Base-by-base conservation (phyloP, 805 yeast species). In the Candida boidinii region DNA sequence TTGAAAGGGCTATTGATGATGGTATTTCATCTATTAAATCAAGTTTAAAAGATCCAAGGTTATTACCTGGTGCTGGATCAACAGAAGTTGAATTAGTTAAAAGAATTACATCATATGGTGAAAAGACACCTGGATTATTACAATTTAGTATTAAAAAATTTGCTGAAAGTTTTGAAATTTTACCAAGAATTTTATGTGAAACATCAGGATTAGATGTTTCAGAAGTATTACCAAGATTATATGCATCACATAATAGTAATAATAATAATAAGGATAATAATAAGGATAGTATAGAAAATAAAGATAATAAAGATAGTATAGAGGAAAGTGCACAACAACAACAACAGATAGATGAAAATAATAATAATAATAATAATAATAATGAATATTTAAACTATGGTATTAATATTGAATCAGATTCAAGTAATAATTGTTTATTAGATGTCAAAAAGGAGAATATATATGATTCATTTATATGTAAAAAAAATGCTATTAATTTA, bases 31-130 rank as follows among this genome's bases (percentile, higher is more conserved):
- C 94, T 21, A 76, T 90, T 45, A 92, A 92, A 62, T 88, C 96
- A 2, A 68, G 92, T 43, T 70, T 90, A 46, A 82, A 80, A 58
- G 95, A 90, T 56, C 64, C 73, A 31, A 69, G 84, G 42, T 69
- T 90, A 44, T 68, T 90, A 41, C 88, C 96, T 4, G 98, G 98
- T 42, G 98, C 98, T 0, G 98, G 98, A 47, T 88, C 96, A 21
- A 70, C 82, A 11, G 98, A 92, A 62, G 80, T 85, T 30, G 96
- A 87, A 53, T 66, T 92, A 35, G 88, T 86, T 32, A 73, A 80
- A 43, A 70, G 78, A 51, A 71, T 90, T 36, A 81, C 86, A 17
- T 75, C 74, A 37, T 83, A 76, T 53, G 98, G 97, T 46, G 98
- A 92, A 55, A 76, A 71, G 50, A 92, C 97, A 2, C 94, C 97